Percentiles rank a stretch among this genome's conserved stretches.
Conservation (phyloP, 352 stramenopile species). For the Bremia lactucae region DNA sequence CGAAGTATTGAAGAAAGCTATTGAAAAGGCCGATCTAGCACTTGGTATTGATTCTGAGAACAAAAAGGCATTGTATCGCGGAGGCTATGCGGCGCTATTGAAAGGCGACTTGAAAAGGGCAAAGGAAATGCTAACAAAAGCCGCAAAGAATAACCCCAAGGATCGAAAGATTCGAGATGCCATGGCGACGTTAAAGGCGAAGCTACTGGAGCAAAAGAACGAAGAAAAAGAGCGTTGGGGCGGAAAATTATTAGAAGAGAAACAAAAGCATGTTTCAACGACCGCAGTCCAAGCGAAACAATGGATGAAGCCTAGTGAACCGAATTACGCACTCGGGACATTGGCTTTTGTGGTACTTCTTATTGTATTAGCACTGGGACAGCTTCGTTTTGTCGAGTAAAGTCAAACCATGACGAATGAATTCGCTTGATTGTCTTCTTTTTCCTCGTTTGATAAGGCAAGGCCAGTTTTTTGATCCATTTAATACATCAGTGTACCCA, state of each 20-base stretch:
- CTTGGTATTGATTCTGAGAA: slow-evolving; percentile 68
- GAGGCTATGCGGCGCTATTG: slow-evolving; percentile 49
- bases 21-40: slow-evolving; percentile 56
- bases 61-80: slow-evolving; percentile 77
- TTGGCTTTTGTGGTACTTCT: slow-evolving; percentile 30
- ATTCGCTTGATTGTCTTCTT: slow-evolving; percentile 3
- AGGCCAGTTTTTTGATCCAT: no score
- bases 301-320: slow-evolving; percentile 6
- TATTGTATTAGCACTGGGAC: slow-evolving; percentile 21
- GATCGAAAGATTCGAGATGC: slow-evolving; percentile 69
- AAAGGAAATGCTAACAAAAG: slow-evolving; percentile 51
- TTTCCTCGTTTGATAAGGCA: no score
- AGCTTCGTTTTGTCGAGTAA: slow-evolving; percentile 27
- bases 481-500: slow-evolving; percentile 38
- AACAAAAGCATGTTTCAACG: slow-evolving; percentile 1
- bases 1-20: slow-evolving; percentile 29
- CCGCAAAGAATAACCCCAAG: slow-evolving; percentile 41
- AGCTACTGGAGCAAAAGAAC: slow-evolving; percentile 36
- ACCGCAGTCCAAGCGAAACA: slow-evolving; percentile 3
- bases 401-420: slow-evolving; percentile 1
- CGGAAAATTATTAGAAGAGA: slow-evolving; percentile 36
- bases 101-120: slow-evolving; percentile 46
- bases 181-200: slow-evolving; percentile 34
- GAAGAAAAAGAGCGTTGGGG: slow-evolving; percentile 69
- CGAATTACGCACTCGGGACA: slow-evolving; percentile 22